A percentile compares a stretch with the other conserved stretches of the same genome.
Evolutionary conservation across 2,329 filamentous ascomycete genomes (phyloP).

Genomic region (Graphilbum fragrans): DNA sequence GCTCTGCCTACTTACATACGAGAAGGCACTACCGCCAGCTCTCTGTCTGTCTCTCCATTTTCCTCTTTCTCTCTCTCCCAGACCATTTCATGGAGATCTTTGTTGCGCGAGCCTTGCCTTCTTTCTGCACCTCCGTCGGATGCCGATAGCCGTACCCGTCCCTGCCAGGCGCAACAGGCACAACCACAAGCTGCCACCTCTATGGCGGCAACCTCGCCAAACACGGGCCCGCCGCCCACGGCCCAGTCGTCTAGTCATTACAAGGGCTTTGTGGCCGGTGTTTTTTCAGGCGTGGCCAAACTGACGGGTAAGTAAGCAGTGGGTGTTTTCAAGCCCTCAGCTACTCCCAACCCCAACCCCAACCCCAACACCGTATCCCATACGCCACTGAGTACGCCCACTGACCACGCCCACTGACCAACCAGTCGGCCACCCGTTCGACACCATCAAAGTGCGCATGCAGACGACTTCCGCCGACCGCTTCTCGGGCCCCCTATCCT

Average conservation of each 20-base stretch:
- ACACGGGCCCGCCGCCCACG: not conserved
- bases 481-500: constrained; percentile 80
- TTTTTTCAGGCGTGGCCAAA: constrained; percentile 90
- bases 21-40: too few relatives aligned
- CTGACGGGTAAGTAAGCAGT: constrained; percentile 50
- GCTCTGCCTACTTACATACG: too few relatives aligned
- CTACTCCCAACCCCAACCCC: too few relatives aligned
- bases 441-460: constrained; percentile 91
- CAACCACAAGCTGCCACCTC: not conserved
- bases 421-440: constrained; percentile 63
- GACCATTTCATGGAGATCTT: not conserved
- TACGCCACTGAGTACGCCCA: too few relatives aligned
- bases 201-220: constrained; percentile 1
- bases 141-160: too few relatives aligned
- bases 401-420: too few relatives aligned
- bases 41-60: not conserved
- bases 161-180: not conserved
- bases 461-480: constrained; percentile 70
- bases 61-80: not conserved
- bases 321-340: too few relatives aligned
- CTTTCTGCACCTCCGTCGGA: too few relatives aligned
- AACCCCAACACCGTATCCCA: too few relatives aligned
- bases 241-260: constrained; percentile 45
- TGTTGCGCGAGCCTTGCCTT: too few relatives aligned
- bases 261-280: constrained; percentile 93